Base-by-base conservation (phyloP, 352 stramenopile genomes). In the Thalassiosira livingstoniorum region DNA sequence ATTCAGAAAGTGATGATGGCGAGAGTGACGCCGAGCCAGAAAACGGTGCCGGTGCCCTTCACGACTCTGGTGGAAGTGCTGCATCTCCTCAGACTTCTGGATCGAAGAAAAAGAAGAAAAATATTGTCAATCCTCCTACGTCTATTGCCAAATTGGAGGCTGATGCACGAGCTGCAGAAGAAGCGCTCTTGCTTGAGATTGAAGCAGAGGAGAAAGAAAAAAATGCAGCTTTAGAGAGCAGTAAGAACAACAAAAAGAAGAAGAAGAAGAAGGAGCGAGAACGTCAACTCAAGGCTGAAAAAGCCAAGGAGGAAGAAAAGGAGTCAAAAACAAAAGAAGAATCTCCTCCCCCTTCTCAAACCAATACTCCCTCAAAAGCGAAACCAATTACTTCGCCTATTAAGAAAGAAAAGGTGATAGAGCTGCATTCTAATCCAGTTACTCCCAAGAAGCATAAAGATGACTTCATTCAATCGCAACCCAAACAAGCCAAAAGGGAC, bases 231-330 rank as follows among this genome's bases (percentile, higher is more conserved):
- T 76, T 66, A 35, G 76, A 75, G 47, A 85, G 62, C 39, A 88
- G 79, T 11, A 86, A 42, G 60, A 85, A 71, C 35, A 92, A 91
- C 80, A 94, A 92, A 81, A 91, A 89, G 61, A 93, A 90, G 76
- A 92, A 92, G 75, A 94, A 92, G 58, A 88, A 86, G 43, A 80
- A 90, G 62, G 87, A 94, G 47, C 81, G 86, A 21, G 88, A 94
- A 61, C 84, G 86, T 27, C 74, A 87, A 39, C 80, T 83, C 37
- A 78, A 87, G 35, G 85, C 90, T 47, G 74, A 78, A 23, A 86
- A 87, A 55, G 80, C 85, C 15, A 69, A 75, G 57, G 60, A 84
- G 34, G 82, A 88, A 43, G 55, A 34, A 81, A 60, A 64, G 72
- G 60, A 75, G 80, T 68, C 32, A 76, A 63, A 67, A 82, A 54